Evolutionary conservation across 1,139 yeast genomes (phyloP), one percentile per base, ranked within the genome.

Genomic region (Yamadazyma triangularis): DNA sequence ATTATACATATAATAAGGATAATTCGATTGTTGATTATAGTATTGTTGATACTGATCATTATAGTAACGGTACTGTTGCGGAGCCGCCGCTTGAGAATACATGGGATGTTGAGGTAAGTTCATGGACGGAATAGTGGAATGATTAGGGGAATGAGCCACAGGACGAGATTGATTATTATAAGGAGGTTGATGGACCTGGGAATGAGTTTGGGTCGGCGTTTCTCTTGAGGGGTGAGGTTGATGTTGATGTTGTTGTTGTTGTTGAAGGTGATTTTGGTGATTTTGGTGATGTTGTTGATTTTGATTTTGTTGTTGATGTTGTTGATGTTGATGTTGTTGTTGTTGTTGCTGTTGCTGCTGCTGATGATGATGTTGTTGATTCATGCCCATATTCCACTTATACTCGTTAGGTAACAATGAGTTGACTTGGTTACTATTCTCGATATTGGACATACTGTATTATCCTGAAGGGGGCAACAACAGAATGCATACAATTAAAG

Each of bases 1-100:
- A 30, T 51, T 51, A 31, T 46, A 48, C 47, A 45, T 40, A 29
- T 50, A 49, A 30, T 50, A 49, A 10, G 53, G 47, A 13, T 47
- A 44, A 31, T 50, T 48, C 12, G 47, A 40, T 32, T 44, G 43
- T 5, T 35, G 30, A 14, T 37, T 29, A 23, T 33, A 27, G 6
- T 29, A 35, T 16, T n/a, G n/a, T n/a, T 38, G 46, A 29, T 36
- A 38, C 33, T 39, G 45, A 32, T 40, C 41, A 24, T 38, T 34
- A 23, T 38, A 39, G 21, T 38, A 40, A 13, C 44, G 24, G 18
- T 40, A 40, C 26, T 38, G 42, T 7, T 6, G n/a, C n/a, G n/a
- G n/a, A n/a, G n/a, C n/a, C n/a, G n/a, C 35, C 19, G 28, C 23
- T 23, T 32, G 35, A 13, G 34, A 31, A 15, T 40, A 33, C 15